Conservation (phyloP, 2,329 filamentous ascomycete species). For the Fusarium brachygibbosum region DNA sequence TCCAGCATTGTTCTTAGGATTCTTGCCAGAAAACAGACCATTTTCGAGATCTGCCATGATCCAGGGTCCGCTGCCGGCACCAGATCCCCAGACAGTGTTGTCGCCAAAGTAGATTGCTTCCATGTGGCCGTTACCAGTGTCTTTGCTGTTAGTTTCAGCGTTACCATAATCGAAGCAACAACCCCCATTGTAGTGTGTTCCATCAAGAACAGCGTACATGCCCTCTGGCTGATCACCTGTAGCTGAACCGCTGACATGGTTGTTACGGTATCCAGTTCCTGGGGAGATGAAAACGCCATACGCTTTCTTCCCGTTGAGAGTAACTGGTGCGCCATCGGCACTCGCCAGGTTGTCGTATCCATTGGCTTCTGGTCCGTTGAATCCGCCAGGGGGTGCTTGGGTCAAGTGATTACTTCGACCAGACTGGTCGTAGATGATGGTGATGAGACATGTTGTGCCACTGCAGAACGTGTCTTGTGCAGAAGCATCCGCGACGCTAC, state of each 20-base stretch:
- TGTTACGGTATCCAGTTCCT: constrained; percentile 30
- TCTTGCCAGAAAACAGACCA: constrained; percentile 70
- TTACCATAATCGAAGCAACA: constrained; percentile 37
- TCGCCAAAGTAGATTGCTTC: constrained; percentile 76
- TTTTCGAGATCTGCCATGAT: constrained; percentile 79
- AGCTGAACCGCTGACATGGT: constrained; percentile 17
- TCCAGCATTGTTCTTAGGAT: constrained; percentile 23
- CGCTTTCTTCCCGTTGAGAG: constrained; percentile 29
- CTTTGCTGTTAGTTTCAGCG: constrained; percentile 61
- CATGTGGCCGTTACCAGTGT: constrained; percentile 75
- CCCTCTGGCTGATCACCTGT: constrained; percentile 23
- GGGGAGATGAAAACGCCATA: constrained; percentile 33
- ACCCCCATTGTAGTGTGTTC: constrained; percentile 26
- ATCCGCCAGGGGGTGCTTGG: constrained; percentile 69
- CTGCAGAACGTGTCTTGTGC: constrained; percentile 73
- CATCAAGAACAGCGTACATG: constrained; percentile 34
- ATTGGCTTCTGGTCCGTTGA: constrained; percentile 20
- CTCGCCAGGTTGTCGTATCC: constrained; percentile 30
- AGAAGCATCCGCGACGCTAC: constrained; percentile 72
- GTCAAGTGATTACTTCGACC: constrained; percentile 72
- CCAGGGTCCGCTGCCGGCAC: constrained; percentile 73
- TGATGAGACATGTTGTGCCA: constrained; percentile 72
- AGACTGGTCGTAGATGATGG: constrained; percentile 76
- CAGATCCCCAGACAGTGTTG: constrained; percentile 67
- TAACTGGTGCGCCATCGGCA: constrained; percentile 31